Base-by-base conservation (phyloP, 192 early-diverging fungal species). In the Rhizoclosmatium sp. region DNA sequence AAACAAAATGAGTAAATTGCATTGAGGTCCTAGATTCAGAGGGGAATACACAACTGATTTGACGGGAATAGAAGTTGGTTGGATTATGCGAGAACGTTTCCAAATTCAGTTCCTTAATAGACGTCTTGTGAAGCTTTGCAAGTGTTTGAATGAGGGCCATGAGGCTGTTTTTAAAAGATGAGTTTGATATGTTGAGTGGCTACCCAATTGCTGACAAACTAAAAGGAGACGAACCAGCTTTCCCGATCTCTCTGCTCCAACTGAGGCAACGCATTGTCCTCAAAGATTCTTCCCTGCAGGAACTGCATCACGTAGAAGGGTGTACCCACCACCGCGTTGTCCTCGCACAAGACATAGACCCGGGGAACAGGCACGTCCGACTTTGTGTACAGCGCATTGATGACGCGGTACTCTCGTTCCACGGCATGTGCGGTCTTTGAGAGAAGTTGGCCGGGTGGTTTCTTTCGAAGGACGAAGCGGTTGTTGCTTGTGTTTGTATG, bases 251-350 rank as follows among this genome's bases (percentile, higher is more conserved):
- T 19, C 5, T 10, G 5, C 21, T 31, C 41, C 1, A 82, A 68
- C 40, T 73, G 71, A 10, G 68, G 58, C 19, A 85, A 54, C 46
- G 76, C 61, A 49, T 84, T 81, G 67, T 86, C 93, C 3, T 88
- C 81, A 78, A 96, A 94, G 59, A 99, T 94, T 2, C 95, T 91
- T 47, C 97, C 97, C 59, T 96, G 84, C 69, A 97, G 83, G 74
- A 96, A 99, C 84, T 98, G 92, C 97, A 99, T 99, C 47, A 94
- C 91, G 86, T 97, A 98, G 82, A 99, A 99, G 31, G 95, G 93
- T 5, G 97, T 97, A 9, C 95, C 97, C 47, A 97, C 80, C 23
- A 99, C 90, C 21, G 78, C 76, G n/a, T 65, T 59, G 80, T 99
- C 94, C 78, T 97, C 93, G 81, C 97, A 99, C 45, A 99, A 90